phyloP scores from a whole-genome alignment of 306 rosid species.

The Corylus avellana region DNA sequence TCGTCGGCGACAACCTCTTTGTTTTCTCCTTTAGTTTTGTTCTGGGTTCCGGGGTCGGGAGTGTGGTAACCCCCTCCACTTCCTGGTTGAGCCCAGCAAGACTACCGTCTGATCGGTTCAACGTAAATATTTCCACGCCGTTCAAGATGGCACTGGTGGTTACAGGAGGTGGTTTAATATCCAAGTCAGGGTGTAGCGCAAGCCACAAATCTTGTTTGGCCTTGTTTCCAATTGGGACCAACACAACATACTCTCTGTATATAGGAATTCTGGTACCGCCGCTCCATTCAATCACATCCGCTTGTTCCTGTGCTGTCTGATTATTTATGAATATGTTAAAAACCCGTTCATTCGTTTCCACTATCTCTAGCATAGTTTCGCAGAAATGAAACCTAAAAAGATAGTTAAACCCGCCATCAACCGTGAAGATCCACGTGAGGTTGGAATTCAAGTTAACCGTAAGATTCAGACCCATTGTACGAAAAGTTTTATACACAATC shows the following conservation, averaged over 20 bases:
- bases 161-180: too few relatives aligned
- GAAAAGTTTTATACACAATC: neutral
- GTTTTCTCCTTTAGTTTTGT: too few relatives aligned
- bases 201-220: neutral
- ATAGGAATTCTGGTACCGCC: neutral
- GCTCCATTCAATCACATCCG: neutral
- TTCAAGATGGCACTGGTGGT: conserved; percentile 5
- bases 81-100: conserved; percentile 19
- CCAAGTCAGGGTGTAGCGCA: neutral
- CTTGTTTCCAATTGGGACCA: neutral
- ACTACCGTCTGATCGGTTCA: neutral
- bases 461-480: neutral
- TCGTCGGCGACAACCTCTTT: neutral
- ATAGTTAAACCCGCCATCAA: conserved; percentile 10
- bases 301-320: neutral
- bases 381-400: conserved; percentile 33
- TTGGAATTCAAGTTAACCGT: neutral
- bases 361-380: neutral
- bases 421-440: conserved; percentile 21
- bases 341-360: neutral
- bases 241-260: conserved; percentile 2
- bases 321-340: conserved; percentile 1
- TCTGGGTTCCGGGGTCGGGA: neutral
- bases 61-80: neutral
- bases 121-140: conserved; percentile 29